phyloP scores from a whole-genome alignment of 495 filamentous ascomycete species.

The Terfezia claveryi region DNA sequence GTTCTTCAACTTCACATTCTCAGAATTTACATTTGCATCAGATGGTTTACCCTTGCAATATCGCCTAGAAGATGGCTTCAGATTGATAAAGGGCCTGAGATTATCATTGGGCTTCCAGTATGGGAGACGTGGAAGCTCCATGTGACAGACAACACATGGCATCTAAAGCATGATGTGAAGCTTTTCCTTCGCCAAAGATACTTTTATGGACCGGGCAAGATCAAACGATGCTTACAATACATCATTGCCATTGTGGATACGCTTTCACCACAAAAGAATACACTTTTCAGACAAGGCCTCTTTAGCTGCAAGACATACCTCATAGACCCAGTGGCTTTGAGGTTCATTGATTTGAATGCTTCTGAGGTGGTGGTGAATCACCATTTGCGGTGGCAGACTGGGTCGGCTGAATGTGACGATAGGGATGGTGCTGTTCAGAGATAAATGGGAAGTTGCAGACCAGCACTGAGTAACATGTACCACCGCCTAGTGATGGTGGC shows the following conservation, averaged over 20 bases:
- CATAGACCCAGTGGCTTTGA: constrained; percentile 33
- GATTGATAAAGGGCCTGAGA: no score
- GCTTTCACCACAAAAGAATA: constrained; percentile 41
- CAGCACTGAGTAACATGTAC: no score
- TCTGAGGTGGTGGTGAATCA: constrained; percentile 51
- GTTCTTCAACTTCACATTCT: constrained; percentile 39
- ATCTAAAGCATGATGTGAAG: constrained; percentile 30
- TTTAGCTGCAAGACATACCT: constrained; percentile 20
- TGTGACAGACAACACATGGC: constrained; percentile 31
- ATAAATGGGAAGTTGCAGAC: no score
- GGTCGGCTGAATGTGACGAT: no score
- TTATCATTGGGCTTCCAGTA: no score
- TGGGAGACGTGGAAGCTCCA: constrained; percentile 19
- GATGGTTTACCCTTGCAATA: constrained; percentile 30
- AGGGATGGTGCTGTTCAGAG: no score
- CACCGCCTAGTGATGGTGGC: no score
- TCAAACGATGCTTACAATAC: constrained; percentile 38
- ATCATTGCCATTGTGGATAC: constrained; percentile 71
- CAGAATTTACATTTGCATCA: constrained; percentile 38
- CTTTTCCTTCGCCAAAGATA: constrained; percentile 12
- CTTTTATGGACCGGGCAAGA: constrained; percentile 6
- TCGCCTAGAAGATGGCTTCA: constrained; percentile 24
- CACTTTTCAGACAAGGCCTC: constrained; percentile 53
- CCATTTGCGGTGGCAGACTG: constrained; percentile 22
- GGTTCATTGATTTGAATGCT: constrained; percentile 33